Evolutionary conservation across 1,139 yeast genomes (phyloP).

Genomic region (Pneumocystis sp.): DNA sequence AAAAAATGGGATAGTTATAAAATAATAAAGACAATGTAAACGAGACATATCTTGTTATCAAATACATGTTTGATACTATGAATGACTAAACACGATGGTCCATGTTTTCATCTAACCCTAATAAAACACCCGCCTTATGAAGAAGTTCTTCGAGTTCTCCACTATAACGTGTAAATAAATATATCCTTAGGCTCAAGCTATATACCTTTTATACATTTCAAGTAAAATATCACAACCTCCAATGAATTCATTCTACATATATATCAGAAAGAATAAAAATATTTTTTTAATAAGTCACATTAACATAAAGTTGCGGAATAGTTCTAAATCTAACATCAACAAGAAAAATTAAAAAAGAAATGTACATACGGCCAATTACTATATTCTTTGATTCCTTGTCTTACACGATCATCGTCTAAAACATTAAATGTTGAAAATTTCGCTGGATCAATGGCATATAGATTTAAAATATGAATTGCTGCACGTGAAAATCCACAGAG

Average conservation of each 20-base stretch:
- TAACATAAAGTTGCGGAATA: slow-evolving; percentile 46
- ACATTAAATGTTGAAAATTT: slow-evolving; percentile 97
- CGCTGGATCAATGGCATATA: slow-evolving; percentile 91
- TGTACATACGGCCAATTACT: not conserved
- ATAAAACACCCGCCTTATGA: slow-evolving; percentile 59
- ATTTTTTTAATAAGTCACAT: slow-evolving; percentile 23
- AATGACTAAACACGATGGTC: not conserved
- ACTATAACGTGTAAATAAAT: slow-evolving; percentile 17
- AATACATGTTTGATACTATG: not conserved
- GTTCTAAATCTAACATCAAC: slow-evolving; percentile 58
- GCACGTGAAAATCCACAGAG: slow-evolving; percentile 97
- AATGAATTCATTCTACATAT: slow-evolving; percentile 48
- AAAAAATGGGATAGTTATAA: not conserved
- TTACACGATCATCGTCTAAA: slow-evolving; percentile 80
- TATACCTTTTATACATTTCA: slow-evolving; percentile 58
- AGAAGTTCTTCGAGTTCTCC: slow-evolving; percentile 84
- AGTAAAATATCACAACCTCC: slow-evolving; percentile 96
- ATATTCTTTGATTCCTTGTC: slow-evolving; percentile 38
- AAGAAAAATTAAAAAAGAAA: slow-evolving; percentile 60
- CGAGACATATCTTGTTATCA: not conserved
- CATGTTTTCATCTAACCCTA: slow-evolving; percentile 39
- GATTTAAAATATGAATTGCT: slow-evolving; percentile 82
- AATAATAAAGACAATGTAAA: not conserved
- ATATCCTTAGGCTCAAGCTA: not conserved
- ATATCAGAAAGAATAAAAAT: slow-evolving; percentile 21